Base-by-base conservation (phyloP, 129 eudicot genomes). In the Lonicera japonica region DNA sequence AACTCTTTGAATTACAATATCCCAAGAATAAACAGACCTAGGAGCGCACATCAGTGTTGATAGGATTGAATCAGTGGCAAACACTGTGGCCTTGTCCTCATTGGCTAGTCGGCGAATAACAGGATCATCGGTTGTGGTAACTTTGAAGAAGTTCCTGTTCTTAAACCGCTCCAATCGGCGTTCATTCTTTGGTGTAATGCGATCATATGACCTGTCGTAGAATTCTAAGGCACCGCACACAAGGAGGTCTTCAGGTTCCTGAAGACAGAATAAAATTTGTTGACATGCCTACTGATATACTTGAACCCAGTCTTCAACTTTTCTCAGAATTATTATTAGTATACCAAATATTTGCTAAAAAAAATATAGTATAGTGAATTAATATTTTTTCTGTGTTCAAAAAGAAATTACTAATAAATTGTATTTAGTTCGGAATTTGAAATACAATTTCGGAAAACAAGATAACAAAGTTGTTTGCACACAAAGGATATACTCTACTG, bases 11-110 rank as follows among this genome's bases (percentile, higher is more conserved):
- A 89, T 70, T n/a, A 89, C 97, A 58, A 89, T 89, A 66, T 89
- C 97, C 97, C 97, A 89, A 7, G 86, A 73, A 52, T 89, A 86
- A 69, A 89, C 95, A 0, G 90, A 85, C 80, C 97, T 68, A 0
- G 95, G 79, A 0, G 97, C 83, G 14, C 95, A 86, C 97, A 89
- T 86, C 1, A 89, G 25, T 0, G 97, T 80, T 0, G 95, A 73
- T 5, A 89, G 51, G 14, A 89, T 89, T 0, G 90, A 39, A 70
- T 89, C 95, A 0, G 96, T 88, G 0, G 90, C 96, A 43, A 88
- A 85, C 0, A 88, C 96, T 0, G 94, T 82, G 1, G 96, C 96
- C 54, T 82, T 85, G 56, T 88, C 96, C 79, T 88, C 94, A 24
- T 84, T 88, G 0, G 94, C 94, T 11, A 88, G 70, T 11, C 89